phyloP scores from a whole-genome alignment of 176 grass and related monocot genomes.

The Bothriochloa decipiens region DNA sequence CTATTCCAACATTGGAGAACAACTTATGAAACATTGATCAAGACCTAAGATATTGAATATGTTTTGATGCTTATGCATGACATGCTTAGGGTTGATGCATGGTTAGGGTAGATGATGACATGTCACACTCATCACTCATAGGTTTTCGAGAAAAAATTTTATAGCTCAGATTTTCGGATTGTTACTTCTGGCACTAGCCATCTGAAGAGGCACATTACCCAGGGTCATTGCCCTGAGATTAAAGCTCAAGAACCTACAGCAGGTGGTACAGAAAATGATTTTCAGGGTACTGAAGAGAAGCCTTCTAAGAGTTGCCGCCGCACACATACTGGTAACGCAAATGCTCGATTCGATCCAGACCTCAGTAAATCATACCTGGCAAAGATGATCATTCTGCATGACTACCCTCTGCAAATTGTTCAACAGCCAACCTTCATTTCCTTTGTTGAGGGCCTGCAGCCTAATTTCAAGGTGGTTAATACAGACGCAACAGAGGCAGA shows the following conservation, averaged over 20 bases:
- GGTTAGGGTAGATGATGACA: too few relatives aligned
- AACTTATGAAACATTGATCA: too few relatives aligned
- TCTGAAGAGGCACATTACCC: slow-evolving; percentile 11
- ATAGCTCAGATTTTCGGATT: too few relatives aligned
- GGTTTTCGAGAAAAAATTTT: too few relatives aligned
- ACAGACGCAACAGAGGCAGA: slow-evolving; percentile 30
- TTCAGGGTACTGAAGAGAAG: neutral
- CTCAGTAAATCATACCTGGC: slow-evolving; percentile 48
- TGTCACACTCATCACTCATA: too few relatives aligned
- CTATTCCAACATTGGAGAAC: too few relatives aligned
- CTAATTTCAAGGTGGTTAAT: slow-evolving; percentile 48
- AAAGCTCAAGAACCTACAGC: slow-evolving; percentile 30
- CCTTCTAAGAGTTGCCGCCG: slow-evolving; percentile 36
- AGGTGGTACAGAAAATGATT: slow-evolving; percentile 24
- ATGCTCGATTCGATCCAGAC: slow-evolving; percentile 51
- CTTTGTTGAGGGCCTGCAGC: slow-evolving; percentile 58
- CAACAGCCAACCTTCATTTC: slow-evolving; percentile 51
- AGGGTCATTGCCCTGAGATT: slow-evolving; percentile 51
- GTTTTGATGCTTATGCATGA: too few relatives aligned
- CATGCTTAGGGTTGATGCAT: too few relatives aligned
- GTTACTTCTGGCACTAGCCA: neutral
- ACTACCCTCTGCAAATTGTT: slow-evolving; percentile 56
- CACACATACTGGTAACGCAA: slow-evolving; percentile 34
- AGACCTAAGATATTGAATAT: too few relatives aligned
- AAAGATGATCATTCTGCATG: slow-evolving; percentile 68